A percentile compares a stretch with the other conserved stretches of the same genome.
phyloP scores from a whole-genome alignment of 2,329 filamentous ascomycete species.

The Cladosporium austrohemisphaericum region DNA sequence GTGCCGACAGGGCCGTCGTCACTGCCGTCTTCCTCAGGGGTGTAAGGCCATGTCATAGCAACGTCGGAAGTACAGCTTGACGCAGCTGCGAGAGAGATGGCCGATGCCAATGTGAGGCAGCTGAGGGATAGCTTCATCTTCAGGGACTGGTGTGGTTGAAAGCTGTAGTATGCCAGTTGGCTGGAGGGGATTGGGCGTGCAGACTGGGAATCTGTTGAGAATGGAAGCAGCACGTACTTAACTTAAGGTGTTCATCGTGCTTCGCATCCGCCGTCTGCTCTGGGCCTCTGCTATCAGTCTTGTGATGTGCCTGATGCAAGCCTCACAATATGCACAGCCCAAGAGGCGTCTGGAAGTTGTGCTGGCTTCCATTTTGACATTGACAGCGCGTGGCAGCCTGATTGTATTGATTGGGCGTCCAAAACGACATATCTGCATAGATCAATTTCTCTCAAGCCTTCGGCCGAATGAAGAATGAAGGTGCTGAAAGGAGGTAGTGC shows the following conservation, averaged over 20 bases:
- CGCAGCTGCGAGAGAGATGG: not conserved
- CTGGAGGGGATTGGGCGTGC: no score
- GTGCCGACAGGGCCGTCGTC: no score
- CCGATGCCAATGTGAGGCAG: not conserved
- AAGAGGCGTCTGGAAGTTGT: no score
- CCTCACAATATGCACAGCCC: not conserved
- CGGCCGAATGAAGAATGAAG: not conserved
- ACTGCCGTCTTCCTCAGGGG: not conserved
- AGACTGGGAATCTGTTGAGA: no score
- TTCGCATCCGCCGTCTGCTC: no score
- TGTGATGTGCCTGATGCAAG: not conserved
- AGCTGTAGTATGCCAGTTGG: no score
- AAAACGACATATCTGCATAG: not conserved
- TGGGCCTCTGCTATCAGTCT: no score
- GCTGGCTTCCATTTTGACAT: not conserved
- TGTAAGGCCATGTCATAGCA: not conserved
- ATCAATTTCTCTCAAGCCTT: no score
- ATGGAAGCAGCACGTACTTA: no score
- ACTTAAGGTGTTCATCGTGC: no score
- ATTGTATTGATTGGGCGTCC: not conserved
- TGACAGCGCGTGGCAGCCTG: not conserved
- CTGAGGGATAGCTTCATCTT: constrained; percentile 18
- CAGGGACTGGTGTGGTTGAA: constrained; percentile 23
- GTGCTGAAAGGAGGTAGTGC: not conserved
- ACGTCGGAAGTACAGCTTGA: constrained; percentile 5